Evolutionary conservation across 148 eudicot genomes (phyloP).

Genomic region (Rhododendron ferrugineum): DNA sequence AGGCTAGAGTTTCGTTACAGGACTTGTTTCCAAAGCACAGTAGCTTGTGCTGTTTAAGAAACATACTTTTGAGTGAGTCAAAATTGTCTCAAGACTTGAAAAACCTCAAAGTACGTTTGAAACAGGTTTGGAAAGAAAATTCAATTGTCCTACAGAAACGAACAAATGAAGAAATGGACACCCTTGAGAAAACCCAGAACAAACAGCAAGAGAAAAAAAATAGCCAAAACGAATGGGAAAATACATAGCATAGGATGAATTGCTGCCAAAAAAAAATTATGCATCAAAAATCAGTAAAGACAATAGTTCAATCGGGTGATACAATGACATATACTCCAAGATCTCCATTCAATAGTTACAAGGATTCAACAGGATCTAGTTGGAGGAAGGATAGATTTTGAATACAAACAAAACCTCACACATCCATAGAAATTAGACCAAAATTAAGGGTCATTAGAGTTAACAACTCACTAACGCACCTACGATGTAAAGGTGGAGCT

Average conservation of each 20-base stretch:
- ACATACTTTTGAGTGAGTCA: too few relatives aligned
- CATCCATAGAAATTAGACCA: background rate
- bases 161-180: background rate
- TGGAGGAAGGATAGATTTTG: background rate
- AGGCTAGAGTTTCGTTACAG: background rate
- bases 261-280: background rate
- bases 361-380: background rate
- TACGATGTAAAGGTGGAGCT: background rate
- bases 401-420: background rate
- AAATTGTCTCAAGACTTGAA: too few relatives aligned
- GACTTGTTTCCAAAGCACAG: background rate
- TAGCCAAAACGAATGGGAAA: background rate
- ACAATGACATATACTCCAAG: background rate
- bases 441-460: background rate
- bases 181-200: background rate
- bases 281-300: background rate
- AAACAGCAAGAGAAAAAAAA: too few relatives aligned
- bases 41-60: too few relatives aligned
- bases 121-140: too few relatives aligned
- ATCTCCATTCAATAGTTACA: background rate
- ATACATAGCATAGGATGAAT: background rate
- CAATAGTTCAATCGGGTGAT: background rate
- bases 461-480: background rate
- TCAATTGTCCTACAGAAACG: too few relatives aligned
- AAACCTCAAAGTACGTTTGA: too few relatives aligned